Percentiles rank a stretch among this genome's conserved stretches.
Evolutionary conservation across 1,139 yeast species (phyloP).

Genomic region (Nematodospora anomalae): DNA sequence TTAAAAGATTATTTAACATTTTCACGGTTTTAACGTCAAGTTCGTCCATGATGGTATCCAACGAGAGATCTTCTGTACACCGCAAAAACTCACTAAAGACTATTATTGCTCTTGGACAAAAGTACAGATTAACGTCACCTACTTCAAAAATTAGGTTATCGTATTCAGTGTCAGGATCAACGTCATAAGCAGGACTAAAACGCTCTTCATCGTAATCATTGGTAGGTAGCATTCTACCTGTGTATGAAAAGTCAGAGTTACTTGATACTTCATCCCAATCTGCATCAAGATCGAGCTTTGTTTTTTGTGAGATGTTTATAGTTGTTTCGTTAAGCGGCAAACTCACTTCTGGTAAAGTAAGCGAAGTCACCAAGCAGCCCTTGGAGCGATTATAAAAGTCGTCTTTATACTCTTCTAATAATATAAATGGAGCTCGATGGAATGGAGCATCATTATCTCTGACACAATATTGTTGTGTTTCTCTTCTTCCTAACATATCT

Average conservation of each 20-base stretch:
- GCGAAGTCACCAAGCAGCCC: constrained; percentile 59
- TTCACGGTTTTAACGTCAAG: constrained; percentile 63
- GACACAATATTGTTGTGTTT: constrained; percentile 64
- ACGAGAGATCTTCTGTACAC: constrained; percentile 35
- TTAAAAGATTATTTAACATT: constrained; percentile 36
- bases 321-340: constrained; percentile 49
- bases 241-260: constrained; percentile 5
- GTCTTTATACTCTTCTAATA: constrained; percentile 51
- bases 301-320: constrained; percentile 9
- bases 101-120: constrained; percentile 38
- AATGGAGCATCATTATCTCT: constrained; percentile 77
- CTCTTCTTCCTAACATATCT: constrained; percentile 46
- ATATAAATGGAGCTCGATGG: constrained; percentile 72
- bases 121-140: constrained; percentile 39
- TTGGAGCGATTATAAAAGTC: constrained; percentile 44
- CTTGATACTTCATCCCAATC: constrained; percentile 4
- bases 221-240: constrained; percentile 25
- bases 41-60: constrained; percentile 57
- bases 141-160: constrained; percentile 57
- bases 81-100: constrained; percentile 31
- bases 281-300: constrained; percentile 10
- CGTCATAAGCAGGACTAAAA: constrained; percentile 40
- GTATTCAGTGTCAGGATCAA: constrained; percentile 48
- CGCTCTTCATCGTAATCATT: constrained; percentile 43
- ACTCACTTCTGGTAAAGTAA: constrained; percentile 65